Evolutionary conservation across 164 flowering plant species (phyloP), one percentile per base, ranked within the genome.

Genomic region (Nelumbo lutea): DNA sequence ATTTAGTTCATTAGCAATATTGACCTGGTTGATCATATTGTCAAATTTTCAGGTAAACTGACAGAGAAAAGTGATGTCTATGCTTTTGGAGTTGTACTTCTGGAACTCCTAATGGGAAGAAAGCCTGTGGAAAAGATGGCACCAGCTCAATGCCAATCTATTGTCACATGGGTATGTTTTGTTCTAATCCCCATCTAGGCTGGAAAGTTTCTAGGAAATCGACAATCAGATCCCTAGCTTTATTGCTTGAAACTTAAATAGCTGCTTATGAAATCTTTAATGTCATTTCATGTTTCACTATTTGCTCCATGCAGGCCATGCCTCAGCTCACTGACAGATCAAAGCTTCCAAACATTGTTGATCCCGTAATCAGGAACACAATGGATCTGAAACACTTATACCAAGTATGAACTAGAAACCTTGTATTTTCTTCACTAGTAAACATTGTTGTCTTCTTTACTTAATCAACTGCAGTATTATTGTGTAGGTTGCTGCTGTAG

Each of bases 1-100:
- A 40, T 9, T 52, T 52, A 65, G 45, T 3, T 59, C 56, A n/a
- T 65, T 52, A 45, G 11, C 45, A 2, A 55, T 53, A 52, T 47
- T 68, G 39, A 42, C 9, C 6, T 47, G 1, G 8, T 40, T 15
- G 10, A 59, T 41, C 62, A 59, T 59, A 51, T 42, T 42, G 1
- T 52, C 10, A 13, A 40, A 27, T 68, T 64, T 72, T 46, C 87
- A 94, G 98, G 98, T 68, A 89, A 89, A 76, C 71, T 91, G 73
- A 91, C 98, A 0, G 98, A 95, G 70, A 95, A 95, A 77, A 95
- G 98, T 67, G 98, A 95, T 73, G 98, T 95, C 41, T 95, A 91
- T 77, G 97, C 97, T 40, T 95, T 86, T 73, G 98, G 98, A 42
- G 87, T 95, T 67, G 86, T 95, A 62, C 89, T 95, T 41, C 68